Evolutionary conservation across 139 green algal species (phyloP).

Genomic region (Axilococcus clingmanii): DNA sequence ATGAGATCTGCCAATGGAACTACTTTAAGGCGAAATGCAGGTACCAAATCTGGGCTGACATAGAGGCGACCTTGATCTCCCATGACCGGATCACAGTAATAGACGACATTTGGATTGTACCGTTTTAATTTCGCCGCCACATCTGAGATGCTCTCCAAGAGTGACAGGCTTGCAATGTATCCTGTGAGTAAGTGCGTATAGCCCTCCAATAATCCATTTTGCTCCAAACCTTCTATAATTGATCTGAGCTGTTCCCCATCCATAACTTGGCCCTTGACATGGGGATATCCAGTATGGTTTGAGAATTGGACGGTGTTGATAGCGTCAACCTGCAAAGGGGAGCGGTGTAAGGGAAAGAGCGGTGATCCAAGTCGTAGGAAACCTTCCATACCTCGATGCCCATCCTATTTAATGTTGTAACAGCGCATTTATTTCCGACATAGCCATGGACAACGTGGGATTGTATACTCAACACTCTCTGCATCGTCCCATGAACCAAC

Average conservation of each 20-base stretch:
- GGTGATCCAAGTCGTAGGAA: conserved; percentile 1
- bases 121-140: conserved; percentile 45
- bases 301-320: conserved; percentile 70
- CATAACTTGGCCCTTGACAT: conserved; percentile 54
- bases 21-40: conserved; percentile 51
- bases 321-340: conserved; percentile 72
- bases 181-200: conserved; percentile 92
- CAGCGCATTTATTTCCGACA: conserved; percentile 83
- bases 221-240: conserved; percentile 68
- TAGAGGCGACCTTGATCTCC: conserved; percentile 86
- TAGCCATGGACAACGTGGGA: conserved; percentile 82
- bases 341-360: background rate
- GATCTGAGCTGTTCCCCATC: conserved; percentile 53
- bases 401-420: conserved; percentile 84
- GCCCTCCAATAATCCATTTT: conserved; percentile 58
- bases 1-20: conserved; percentile 60
- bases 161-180: conserved; percentile 76
- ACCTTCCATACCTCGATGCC: too few relatives aligned
- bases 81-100: conserved; percentile 91
- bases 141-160: conserved; percentile 58
- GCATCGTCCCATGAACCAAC: background rate
- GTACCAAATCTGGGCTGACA: conserved; percentile 55
- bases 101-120: conserved; percentile 54
- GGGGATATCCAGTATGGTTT: conserved; percentile 58
- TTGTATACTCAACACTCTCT: conserved; percentile 69